phyloP scores from a whole-genome alignment of 2,329 filamentous ascomycete species.

The Dactylonectria estremocensis region DNA sequence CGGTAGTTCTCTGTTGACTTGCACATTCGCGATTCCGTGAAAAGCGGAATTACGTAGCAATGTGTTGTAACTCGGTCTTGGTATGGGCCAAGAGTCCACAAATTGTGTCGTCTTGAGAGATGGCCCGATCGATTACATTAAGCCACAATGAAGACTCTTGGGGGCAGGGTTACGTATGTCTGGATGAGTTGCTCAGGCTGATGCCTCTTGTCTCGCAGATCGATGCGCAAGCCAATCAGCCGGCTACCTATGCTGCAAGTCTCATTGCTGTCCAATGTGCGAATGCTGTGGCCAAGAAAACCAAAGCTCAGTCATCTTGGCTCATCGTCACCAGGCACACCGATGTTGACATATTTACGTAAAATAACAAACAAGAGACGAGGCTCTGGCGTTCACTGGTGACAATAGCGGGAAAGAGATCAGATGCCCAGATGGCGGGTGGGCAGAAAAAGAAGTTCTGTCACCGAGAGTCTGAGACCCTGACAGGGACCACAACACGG shows the following conservation, averaged over 20 bases:
- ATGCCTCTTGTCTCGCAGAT: neutral
- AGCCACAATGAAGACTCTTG: slow-evolving; percentile 14
- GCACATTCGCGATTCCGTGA: slow-evolving; percentile 15
- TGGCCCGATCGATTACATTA: slow-evolving; percentile 25
- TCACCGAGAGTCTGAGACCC: neutral
- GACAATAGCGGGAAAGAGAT: neutral
- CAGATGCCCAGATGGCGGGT: slow-evolving; percentile 9
- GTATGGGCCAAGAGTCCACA: slow-evolving; percentile 9
- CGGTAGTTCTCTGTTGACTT: slow-evolving; percentile 8
- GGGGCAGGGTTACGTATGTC: neutral
- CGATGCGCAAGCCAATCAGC: slow-evolving; percentile 3
- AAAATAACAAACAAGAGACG: neutral
- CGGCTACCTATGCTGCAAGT: neutral
- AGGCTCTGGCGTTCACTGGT: neutral
- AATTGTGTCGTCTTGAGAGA: slow-evolving; percentile 12
- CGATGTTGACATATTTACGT: neutral
- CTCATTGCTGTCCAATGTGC: neutral
- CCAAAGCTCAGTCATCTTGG: neutral
- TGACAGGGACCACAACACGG: slow-evolving; percentile 2
- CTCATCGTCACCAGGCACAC: neutral
- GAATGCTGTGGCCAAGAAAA: neutral
- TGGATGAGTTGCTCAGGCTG: neutral
- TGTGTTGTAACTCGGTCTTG: neutral
- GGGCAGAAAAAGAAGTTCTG: neutral
- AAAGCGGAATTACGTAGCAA: slow-evolving; percentile 12